Evolutionary conservation across 2,329 filamentous ascomycete species (phyloP).

Genomic region (Diaporthe citrichinensis): DNA sequence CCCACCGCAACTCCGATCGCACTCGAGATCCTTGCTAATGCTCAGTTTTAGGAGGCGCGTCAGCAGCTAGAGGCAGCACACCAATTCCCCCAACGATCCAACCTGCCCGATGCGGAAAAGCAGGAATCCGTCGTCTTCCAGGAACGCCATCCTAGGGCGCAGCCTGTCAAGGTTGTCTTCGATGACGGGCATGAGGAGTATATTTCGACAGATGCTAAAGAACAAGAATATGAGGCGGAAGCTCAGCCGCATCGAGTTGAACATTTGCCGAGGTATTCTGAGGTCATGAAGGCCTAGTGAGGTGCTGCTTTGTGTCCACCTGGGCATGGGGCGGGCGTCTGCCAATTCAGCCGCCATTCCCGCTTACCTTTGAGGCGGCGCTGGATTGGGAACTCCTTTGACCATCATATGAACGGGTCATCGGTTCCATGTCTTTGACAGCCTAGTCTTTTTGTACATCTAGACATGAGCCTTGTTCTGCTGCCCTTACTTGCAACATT

Average conservation of each 20-base stretch:
- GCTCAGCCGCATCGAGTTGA: neutral
- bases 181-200: slow-evolving; percentile 18
- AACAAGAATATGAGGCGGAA: neutral
- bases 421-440: neutral
- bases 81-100: neutral
- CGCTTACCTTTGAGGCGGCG: neutral
- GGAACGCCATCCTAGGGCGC: neutral
- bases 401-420: neutral
- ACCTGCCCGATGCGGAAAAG: neutral
- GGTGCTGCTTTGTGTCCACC: neutral
- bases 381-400: neutral
- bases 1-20: neutral
- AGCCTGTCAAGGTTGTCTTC: slow-evolving; percentile 3
- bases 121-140: neutral
- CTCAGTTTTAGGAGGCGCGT: neutral
- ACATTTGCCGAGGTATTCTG: slow-evolving; percentile 24
- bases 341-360: neutral
- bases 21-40: neutral
- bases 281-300: slow-evolving; percentile 14
- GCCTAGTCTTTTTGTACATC: neutral
- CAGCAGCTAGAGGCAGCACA: neutral
- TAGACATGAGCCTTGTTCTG: neutral
- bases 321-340: neutral
- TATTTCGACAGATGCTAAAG: neutral
- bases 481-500: neutral